These are phyloP conservation scores for Primulina tabacum DNA, from an alignment of 257 asterid species.

Conservation along the genomic window DNA sequence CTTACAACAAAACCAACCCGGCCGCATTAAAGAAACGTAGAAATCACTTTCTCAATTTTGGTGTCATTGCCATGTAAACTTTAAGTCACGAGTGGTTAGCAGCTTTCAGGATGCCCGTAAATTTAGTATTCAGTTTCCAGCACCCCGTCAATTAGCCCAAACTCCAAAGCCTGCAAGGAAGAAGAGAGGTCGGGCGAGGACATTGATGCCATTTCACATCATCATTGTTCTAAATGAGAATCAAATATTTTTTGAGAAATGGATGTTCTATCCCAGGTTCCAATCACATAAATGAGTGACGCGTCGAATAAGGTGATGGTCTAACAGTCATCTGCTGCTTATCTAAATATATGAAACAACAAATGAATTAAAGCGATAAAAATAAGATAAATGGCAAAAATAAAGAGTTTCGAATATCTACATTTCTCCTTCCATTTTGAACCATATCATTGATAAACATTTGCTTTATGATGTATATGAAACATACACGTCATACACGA, in stretches of 20 bases:
- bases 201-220: not conserved
- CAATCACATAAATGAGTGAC: not conserved
- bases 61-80: not conserved
- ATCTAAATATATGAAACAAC: not conserved
- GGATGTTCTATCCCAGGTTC: not conserved
- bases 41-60: not conserved
- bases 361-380: not conserved
- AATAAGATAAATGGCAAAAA: not conserved
- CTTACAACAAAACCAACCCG: not conserved
- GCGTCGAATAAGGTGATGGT: too few relatives aligned
- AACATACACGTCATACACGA: not conserved
- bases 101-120: constrained; percentile 4
- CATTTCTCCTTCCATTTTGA: not conserved
- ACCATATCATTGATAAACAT: not conserved
- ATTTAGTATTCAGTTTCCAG: constrained; percentile 75
- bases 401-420: not conserved
- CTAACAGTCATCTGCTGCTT: not conserved
- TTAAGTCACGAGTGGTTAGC: not conserved
- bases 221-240: not conserved
- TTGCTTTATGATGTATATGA: not conserved
- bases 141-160: constrained; percentile 88
- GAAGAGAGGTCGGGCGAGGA: constrained; percentile 1
- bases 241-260: not conserved
- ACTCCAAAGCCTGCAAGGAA: constrained; percentile 78
- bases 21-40: not conserved